Evolutionary conservation across 2,329 filamentous ascomycete genomes (phyloP).

Genomic region (Mycosphaerella sp.): DNA sequence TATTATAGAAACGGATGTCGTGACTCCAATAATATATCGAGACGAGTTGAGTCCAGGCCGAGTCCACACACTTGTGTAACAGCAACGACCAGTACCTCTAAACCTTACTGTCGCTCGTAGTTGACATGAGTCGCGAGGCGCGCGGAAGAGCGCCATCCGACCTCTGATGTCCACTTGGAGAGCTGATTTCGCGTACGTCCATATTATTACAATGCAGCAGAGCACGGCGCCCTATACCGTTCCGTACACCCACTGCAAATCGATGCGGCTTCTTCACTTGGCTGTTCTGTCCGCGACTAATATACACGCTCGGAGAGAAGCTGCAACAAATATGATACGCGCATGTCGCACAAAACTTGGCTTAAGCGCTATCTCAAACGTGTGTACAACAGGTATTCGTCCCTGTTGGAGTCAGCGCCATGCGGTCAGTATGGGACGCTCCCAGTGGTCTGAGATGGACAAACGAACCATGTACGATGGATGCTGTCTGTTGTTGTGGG

Average conservation of each 20-base stretch:
- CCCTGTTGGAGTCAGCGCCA: no score
- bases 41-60: no score
- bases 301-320: not conserved
- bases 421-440: no score
- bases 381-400: not conserved
- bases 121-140: no score
- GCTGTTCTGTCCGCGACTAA: not conserved
- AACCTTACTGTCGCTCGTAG: no score
- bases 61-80: no score
- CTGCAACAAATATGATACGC: not conserved
- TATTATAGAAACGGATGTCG: not conserved
- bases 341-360: not conserved
- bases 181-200: not conserved
- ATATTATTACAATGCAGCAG: not conserved
- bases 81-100: no score
- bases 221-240: not conserved
- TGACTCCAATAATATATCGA: not conserved
- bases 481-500: no score
- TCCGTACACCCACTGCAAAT: not conserved
- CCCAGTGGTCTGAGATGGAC: no score
- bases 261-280: not conserved
- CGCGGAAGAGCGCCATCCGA: no score
- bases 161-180: not conserved
- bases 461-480: no score
- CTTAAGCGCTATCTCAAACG: not conserved